Percentiles rank a stretch among this genome's conserved stretches.
Evolutionary conservation across 305 asterid genomes (phyloP).

Genomic region (Fraxinus sp.): DNA sequence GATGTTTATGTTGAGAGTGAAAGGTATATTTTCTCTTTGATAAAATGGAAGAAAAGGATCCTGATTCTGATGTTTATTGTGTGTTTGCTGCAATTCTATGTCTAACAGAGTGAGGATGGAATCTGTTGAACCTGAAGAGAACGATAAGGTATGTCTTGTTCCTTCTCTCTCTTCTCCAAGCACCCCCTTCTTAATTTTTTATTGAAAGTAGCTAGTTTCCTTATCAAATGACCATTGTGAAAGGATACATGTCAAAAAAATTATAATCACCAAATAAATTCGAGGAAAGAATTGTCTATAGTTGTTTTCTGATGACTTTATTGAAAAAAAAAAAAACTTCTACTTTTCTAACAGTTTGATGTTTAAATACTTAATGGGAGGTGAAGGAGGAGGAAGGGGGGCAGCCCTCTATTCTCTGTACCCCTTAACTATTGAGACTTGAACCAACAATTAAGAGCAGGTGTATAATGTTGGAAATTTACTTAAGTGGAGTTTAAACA

Average conservation of each 20-base stretch:
- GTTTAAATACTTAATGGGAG: not conserved
- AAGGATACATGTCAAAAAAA: not conserved
- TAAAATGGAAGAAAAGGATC: not conserved
- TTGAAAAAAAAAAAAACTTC: not conserved
- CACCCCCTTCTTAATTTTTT: not conserved
- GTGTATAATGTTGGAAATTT: not conserved
- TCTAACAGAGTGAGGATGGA: constrained; percentile 27
- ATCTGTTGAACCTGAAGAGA: constrained; percentile 22
- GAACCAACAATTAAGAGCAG: not conserved
- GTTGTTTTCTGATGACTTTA: not conserved
- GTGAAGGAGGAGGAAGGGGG: not conserved
- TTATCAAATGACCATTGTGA: not conserved
- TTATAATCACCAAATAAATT: not conserved
- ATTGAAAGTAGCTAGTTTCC: not conserved
- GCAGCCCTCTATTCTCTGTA: not conserved
- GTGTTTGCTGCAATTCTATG: constrained; percentile 15
- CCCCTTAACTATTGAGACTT: not conserved
- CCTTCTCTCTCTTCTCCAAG: not conserved
- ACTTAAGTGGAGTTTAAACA: too few relatives aligned
- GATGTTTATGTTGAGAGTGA: constrained; percentile 27
- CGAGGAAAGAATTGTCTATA: not conserved
- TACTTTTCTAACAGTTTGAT: too few relatives aligned
- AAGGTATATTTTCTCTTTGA: constrained; percentile 12
- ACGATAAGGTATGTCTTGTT: constrained; percentile 9
- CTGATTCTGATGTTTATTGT: not conserved